A percentile compares a stretch with the other conserved stretches of the same genome.
phyloP scores from a whole-genome alignment of 768 basidiomycete species.

The Amyloporia xantha region DNA sequence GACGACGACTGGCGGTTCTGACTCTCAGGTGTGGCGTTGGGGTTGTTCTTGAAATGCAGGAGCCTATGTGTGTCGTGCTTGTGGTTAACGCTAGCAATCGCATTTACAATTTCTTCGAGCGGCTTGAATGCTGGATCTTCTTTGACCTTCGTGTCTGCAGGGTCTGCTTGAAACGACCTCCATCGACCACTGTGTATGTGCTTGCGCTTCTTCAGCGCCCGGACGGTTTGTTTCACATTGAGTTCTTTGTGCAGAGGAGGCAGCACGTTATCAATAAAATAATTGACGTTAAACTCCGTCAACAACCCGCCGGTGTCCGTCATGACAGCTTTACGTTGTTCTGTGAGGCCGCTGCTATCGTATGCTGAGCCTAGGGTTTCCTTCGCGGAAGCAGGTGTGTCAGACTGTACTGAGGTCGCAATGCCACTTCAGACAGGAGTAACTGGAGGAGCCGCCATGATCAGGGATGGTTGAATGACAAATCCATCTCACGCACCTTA shows the following conservation, averaged over 20 bases:
- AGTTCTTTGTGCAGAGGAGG: not conserved
- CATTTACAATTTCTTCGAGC: not conserved
- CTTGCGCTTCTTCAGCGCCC: not conserved
- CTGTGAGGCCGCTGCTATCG: not conserved
- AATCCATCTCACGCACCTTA: too few relatives aligned
- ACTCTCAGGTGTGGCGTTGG: not conserved
- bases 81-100: not conserved
- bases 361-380: too few relatives aligned
- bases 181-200: not conserved
- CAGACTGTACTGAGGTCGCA: too few relatives aligned
- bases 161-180: not conserved
- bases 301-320: not conserved
- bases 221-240: not conserved
- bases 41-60: not conserved
- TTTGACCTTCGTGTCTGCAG: not conserved
- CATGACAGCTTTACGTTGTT: not conserved
- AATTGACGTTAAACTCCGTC: not conserved
- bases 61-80: not conserved
- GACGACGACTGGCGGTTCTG: not conserved
- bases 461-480: too few relatives aligned
- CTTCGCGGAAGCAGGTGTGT: too few relatives aligned
- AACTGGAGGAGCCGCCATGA: too few relatives aligned
- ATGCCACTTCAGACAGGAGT: too few relatives aligned
- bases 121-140: not conserved
- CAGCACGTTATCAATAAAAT: not conserved